Evolutionary conservation across 2,329 filamentous ascomycete genomes (phyloP).

Genomic region (Grosmannia penicillata): DNA sequence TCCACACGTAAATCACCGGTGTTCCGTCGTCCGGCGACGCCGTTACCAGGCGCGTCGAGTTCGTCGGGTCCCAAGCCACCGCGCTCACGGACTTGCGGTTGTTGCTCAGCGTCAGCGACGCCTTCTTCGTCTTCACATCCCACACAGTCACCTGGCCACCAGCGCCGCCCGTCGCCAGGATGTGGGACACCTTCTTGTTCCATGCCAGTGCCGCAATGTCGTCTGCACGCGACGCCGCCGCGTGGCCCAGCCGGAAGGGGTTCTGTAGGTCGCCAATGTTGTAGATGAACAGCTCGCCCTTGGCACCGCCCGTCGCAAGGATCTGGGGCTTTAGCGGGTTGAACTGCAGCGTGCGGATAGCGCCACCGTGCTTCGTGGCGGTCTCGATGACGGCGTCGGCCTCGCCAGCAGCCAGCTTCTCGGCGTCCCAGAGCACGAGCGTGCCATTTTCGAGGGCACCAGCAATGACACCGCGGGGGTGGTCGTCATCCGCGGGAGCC

Average conservation of each 20-base stretch:
- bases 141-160: conserved; percentile 95
- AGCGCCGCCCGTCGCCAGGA: conserved; percentile 82
- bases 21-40: conserved; percentile 80
- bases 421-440: conserved; percentile 86
- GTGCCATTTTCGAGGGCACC: conserved; percentile 91
- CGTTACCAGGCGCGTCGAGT: conserved; percentile 85
- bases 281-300: conserved; percentile 93
- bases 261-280: conserved; percentile 82
- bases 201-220: conserved; percentile 95
- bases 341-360: conserved; percentile 92
- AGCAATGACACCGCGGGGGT: conserved; percentile 79
- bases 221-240: conserved; percentile 69
- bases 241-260: conserved; percentile 74
- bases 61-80: conserved; percentile 93
- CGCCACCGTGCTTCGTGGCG: conserved; percentile 77
- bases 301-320: conserved; percentile 80
- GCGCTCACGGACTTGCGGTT: conserved; percentile 89
- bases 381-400: conserved; percentile 70
- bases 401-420: conserved; percentile 41
- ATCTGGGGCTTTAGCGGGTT: conserved; percentile 86
- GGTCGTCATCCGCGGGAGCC: conserved; percentile 66
- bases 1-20: conserved; percentile 84
- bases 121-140: conserved; percentile 97
- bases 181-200: conserved; percentile 97
- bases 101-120: conserved; percentile 89